Percentiles rank a stretch among this genome's conserved stretches.
phyloP scores from a whole-genome alignment of 1,284 basidiomycete species.

The Fistulinella cinereoalba region DNA sequence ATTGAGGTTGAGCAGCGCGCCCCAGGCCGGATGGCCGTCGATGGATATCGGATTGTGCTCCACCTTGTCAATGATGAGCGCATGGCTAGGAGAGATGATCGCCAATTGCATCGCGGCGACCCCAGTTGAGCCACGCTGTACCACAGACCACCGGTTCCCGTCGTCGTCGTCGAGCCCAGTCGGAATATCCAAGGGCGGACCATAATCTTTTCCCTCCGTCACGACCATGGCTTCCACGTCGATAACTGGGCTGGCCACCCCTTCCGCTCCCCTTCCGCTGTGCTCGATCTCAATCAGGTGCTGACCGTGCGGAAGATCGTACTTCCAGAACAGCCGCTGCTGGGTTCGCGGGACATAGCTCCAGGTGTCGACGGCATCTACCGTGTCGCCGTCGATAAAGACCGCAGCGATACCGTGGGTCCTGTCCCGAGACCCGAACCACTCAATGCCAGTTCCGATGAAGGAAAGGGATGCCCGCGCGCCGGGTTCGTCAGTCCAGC shows the following conservation, averaged over 20 bases:
- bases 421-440: slow-evolving; percentile 62
- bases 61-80: slow-evolving; percentile 77
- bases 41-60: slow-evolving; percentile 78
- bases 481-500: slow-evolving; percentile 45
- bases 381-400: slow-evolving; percentile 53
- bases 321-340: slow-evolving; percentile 65
- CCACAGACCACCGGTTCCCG: slow-evolving; percentile 43
- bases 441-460: slow-evolving; percentile 69
- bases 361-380: slow-evolving; percentile 47
- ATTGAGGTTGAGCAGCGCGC: slow-evolving; percentile 65
- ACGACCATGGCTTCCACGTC: slow-evolving; percentile 70
- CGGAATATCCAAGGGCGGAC: neutral
- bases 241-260: slow-evolving; percentile 37
- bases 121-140: slow-evolving; percentile 67
- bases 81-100: slow-evolving; percentile 68
- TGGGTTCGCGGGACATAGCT: slow-evolving; percentile 43
- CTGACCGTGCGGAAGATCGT: slow-evolving; percentile 47
- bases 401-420: slow-evolving; percentile 56
- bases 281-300: slow-evolving; percentile 68
- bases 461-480: slow-evolving; percentile 61
- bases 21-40: slow-evolving; percentile 77
- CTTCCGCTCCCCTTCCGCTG: slow-evolving; percentile 41
- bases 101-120: slow-evolving; percentile 79
- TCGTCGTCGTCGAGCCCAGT: slow-evolving; percentile 1
- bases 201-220: slow-evolving; percentile 37